A percentile compares a stretch with the other conserved stretches of the same genome.
Conservation (phyloP, 2,329 filamentous ascomycete species). For the Cryphonectria japonica region DNA sequence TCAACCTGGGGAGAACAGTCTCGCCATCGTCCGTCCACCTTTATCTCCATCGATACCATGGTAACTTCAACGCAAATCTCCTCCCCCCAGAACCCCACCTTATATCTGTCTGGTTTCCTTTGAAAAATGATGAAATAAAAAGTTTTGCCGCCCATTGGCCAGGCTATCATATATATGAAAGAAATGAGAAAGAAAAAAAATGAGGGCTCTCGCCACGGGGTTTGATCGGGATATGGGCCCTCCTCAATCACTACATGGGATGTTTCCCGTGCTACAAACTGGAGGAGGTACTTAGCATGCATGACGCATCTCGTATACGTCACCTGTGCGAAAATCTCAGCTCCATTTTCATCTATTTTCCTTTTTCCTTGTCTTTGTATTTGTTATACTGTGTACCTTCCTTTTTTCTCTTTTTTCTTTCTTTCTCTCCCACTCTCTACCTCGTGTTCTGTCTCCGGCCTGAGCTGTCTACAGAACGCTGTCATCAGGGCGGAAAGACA, state of each 20-base stretch:
- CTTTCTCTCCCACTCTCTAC: not conserved
- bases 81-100: not conserved
- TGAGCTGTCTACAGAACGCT: not conserved
- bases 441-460: too few relatives aligned
- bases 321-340: slow-evolving; percentile 13
- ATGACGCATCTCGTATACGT: slow-evolving; percentile 23
- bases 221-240: slow-evolving; percentile 12
- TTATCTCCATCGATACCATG: not conserved
- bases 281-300: slow-evolving; percentile 18
- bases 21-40: slow-evolving; percentile 6
- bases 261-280: slow-evolving; percentile 15
- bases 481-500: not conserved
- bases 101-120: not conserved
- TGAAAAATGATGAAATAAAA: not conserved
- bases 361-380: not conserved
- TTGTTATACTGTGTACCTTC: not conserved
- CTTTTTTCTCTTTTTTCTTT: too few relatives aligned
- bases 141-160: not conserved
- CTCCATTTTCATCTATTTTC: not conserved
- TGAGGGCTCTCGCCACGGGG: slow-evolving; percentile 1
- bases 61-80: not conserved
- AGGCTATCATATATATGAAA: not conserved
- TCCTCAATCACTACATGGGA: slow-evolving; percentile 16
- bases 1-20: not conserved
- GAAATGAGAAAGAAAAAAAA: not conserved